These are phyloP conservation scores for Penicillium sp. DNA, from an alignment of 2,329 filamentous ascomycete genomes.

Conservation along the genomic window DNA sequence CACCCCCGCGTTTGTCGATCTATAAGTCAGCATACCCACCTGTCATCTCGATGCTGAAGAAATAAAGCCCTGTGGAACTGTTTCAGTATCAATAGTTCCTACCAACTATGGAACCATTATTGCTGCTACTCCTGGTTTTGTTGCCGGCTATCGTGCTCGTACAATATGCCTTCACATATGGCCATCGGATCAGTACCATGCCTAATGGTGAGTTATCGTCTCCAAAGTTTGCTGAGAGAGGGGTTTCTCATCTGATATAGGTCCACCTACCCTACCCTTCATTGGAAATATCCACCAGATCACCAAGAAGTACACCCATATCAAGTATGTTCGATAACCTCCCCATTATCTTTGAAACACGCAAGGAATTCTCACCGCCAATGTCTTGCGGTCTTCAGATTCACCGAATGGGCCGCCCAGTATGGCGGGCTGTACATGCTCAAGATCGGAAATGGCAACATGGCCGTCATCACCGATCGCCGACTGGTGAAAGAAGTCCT, in stretches of 20 bases:
- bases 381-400: background rate
- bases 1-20: background rate
- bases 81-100: too few species aligned
- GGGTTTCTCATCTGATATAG: background rate
- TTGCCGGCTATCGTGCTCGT: background rate
- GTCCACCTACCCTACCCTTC: background rate
- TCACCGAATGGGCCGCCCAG: background rate
- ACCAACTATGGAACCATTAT: background rate
- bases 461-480: conserved; percentile 37
- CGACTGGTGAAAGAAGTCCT: conserved; percentile 37
- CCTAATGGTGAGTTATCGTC: background rate
- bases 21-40: background rate
- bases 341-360: background rate
- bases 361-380: background rate
- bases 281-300: background rate
- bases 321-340: background rate
- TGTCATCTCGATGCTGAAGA: background rate
- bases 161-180: background rate
- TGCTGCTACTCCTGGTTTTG: background rate
- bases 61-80: background rate
- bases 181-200: background rate
- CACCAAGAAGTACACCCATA: background rate
- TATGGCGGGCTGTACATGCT: conserved; percentile 18
- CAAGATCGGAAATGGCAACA: conserved; percentile 37
- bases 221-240: too few species aligned